A percentile compares a stretch with the other conserved stretches of the same genome.
phyloP scores from a whole-genome alignment of 768 basidiomycete species.

The Trametes cubensis region DNA sequence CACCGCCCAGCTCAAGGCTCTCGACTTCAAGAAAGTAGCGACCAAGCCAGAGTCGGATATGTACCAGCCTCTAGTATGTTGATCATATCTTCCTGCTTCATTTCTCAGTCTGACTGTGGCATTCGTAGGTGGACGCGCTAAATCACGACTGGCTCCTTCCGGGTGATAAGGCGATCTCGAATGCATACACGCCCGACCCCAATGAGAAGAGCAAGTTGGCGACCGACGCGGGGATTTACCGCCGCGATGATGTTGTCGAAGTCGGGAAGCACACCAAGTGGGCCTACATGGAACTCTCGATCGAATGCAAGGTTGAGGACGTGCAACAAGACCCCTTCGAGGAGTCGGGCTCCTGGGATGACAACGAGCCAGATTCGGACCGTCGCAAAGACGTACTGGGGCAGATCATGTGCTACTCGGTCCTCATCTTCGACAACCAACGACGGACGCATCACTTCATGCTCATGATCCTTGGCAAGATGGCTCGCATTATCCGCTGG shows the following conservation, averaged over 20 bases:
- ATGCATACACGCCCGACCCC: not conserved
- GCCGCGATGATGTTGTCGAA: not conserved
- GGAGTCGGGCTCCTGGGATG: not conserved
- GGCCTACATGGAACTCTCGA: constrained; percentile 2
- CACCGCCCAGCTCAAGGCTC: no score
- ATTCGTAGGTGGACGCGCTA: not conserved
- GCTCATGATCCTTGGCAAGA: constrained; percentile 3
- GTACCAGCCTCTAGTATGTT: not conserved
- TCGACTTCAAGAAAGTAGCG: not conserved
- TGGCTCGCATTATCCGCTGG: constrained; percentile 12
- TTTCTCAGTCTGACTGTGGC: not conserved
- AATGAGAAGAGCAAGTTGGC: not conserved
- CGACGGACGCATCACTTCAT: constrained; percentile 9
- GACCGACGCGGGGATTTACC: not conserved
- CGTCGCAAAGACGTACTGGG: not conserved
- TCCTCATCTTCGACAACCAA: constrained; percentile 1
- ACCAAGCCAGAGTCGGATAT: not conserved
- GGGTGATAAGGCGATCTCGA: not conserved
- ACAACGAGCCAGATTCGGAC: not conserved
- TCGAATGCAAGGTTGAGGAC: constrained; percentile 7
- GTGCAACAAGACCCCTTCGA: constrained; percentile 6
- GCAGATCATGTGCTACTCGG: constrained; percentile 4
- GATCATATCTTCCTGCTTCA: no score
- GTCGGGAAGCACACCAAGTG: not conserved
- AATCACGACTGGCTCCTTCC: not conserved